A percentile compares a stretch with the other conserved stretches of the same genome.
phyloP scores from a whole-genome alignment of 179 eudicot genomes.

The Carnegiea gigantea region DNA sequence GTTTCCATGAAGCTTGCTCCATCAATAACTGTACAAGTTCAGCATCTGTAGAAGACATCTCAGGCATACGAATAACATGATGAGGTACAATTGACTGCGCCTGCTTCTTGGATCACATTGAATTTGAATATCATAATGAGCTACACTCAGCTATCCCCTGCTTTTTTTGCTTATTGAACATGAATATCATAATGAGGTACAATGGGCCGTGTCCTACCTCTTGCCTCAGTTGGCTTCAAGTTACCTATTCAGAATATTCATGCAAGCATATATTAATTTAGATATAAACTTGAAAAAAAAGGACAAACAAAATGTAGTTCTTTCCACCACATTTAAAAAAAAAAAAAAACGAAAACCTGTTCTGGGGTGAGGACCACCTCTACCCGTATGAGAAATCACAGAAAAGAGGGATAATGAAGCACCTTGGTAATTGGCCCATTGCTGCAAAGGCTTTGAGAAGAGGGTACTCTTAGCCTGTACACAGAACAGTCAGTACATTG shows the following conservation, averaged over 20 bases:
- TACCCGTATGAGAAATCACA: background rate
- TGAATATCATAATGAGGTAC: background rate
- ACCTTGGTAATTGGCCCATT: background rate
- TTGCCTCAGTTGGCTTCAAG: background rate
- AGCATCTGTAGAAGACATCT: slow-evolving; percentile 41
- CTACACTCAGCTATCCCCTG: background rate
- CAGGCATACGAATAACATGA: slow-evolving; percentile 19
- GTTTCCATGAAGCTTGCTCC: slow-evolving; percentile 53
- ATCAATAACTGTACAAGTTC: slow-evolving; percentile 54
- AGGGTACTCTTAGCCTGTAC: background rate
- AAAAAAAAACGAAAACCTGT: too few species aligned
- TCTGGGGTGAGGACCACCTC: background rate
- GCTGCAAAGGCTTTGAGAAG: background rate
- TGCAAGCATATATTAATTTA: background rate
- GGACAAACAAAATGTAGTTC: too few species aligned
- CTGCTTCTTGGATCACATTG: slow-evolving; percentile 27
- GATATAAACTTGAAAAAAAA: background rate
- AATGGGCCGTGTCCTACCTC: background rate
- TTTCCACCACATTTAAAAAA: background rate
- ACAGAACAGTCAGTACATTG: background rate
- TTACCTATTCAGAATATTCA: background rate
- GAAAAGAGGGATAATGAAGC: background rate
- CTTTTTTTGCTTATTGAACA: background rate
- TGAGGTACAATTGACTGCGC: slow-evolving; percentile 24
- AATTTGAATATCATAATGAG: background rate